Percentiles rank a stretch among this genome's conserved stretches.
Evolutionary conservation across 164 flowering plant genomes (phyloP).

Genomic region (Cinnamomum micranthum): DNA sequence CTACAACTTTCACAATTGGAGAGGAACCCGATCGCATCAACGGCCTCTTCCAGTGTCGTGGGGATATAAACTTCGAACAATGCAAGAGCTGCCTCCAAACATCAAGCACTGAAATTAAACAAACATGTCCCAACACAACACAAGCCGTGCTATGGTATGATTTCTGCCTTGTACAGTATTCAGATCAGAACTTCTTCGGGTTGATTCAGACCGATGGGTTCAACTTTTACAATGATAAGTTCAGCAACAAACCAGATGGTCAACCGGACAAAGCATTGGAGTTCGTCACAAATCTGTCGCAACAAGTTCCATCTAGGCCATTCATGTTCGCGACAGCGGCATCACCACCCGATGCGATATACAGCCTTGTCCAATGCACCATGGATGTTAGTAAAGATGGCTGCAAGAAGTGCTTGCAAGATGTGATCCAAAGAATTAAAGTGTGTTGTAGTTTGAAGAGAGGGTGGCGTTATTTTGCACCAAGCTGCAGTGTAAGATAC

Average conservation of each 20-base stretch:
- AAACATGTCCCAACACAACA: slow-evolving; percentile 5
- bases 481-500: not conserved
- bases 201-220: not conserved
- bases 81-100: slow-evolving; percentile 10
- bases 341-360: not conserved
- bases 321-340: not conserved
- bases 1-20: not conserved
- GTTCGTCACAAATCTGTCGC: not conserved
- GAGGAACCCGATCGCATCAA: slow-evolving; percentile 2
- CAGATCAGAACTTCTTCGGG: slow-evolving; percentile 1
- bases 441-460: not conserved
- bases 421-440: not conserved
- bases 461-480: not conserved
- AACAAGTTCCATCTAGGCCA: not conserved
- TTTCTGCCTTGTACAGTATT: slow-evolving; percentile 13
- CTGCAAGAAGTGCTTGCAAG: not conserved
- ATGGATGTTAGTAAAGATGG: not conserved
- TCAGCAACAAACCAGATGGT: not conserved
- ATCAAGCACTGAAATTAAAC: not conserved
- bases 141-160: slow-evolving; percentile 7
- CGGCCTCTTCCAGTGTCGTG: slow-evolving; percentile 15
- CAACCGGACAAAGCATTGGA: not conserved
- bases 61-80: not conserved
- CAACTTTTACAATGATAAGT: not conserved
- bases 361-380: not conserved